Percentiles rank a stretch among this genome's conserved stretches.
Conservation (phyloP, 768 basidiomycete species). For the Pholiota microspora region DNA sequence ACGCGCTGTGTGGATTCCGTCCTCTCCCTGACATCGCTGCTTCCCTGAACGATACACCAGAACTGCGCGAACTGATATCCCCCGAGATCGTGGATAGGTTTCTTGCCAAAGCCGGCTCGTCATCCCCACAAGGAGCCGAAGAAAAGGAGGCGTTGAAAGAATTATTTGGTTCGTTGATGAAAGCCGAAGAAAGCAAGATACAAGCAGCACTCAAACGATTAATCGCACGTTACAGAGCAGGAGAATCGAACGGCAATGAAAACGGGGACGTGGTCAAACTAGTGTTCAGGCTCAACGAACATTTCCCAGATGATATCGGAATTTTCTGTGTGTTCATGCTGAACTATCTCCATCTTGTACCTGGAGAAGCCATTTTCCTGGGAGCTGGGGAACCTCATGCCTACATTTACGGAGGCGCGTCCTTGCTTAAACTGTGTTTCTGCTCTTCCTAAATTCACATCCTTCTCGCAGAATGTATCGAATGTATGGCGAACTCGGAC, state of each 20-base stretch:
- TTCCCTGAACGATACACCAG: slow-evolving; percentile 67
- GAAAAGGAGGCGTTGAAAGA: slow-evolving; percentile 66
- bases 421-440: too few species aligned
- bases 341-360: slow-evolving; percentile 70
- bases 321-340: slow-evolving; percentile 87
- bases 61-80: slow-evolving; percentile 74
- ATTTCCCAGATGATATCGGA: slow-evolving; percentile 94
- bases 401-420: slow-evolving; percentile 86
- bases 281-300: slow-evolving; percentile 56
- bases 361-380: neutral
- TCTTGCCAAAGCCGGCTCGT: slow-evolving; percentile 38
- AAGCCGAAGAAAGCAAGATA: slow-evolving; percentile 57
- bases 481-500: slow-evolving; percentile 99
- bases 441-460: slow-evolving; percentile 3
- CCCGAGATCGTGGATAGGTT: slow-evolving; percentile 51
- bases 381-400: slow-evolving; percentile 53
- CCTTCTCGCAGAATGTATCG: slow-evolving; percentile 77
- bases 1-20: slow-evolving; percentile 89
- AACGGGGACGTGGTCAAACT: slow-evolving; percentile 53
- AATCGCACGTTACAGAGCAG: slow-evolving; percentile 57
- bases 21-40: slow-evolving; percentile 72
- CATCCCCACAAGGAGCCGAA: slow-evolving; percentile 38
- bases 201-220: slow-evolving; percentile 49
- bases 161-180: slow-evolving; percentile 86
- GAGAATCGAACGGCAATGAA: slow-evolving; percentile 35